A percentile compares a stretch with the other conserved stretches of the same genome.
Conservation (phyloP, 2,329 filamentous ascomycete genomes). For the Cytospora chrysosperma region DNA sequence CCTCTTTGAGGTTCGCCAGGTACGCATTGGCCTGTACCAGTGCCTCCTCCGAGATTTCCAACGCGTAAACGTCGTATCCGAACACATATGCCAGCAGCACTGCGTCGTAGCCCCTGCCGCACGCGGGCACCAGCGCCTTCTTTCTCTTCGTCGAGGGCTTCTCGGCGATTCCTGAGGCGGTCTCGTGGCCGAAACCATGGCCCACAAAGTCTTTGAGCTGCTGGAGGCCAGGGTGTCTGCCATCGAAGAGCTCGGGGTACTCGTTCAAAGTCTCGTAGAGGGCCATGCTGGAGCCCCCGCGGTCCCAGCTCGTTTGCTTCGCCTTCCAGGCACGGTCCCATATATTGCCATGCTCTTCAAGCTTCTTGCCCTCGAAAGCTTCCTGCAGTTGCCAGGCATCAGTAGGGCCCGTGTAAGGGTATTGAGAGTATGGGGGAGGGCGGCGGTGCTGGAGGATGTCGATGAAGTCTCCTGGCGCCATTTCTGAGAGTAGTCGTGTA, state of each 20-base stretch:
- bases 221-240: not conserved
- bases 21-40: constrained; percentile 39
- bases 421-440: too few relatives aligned
- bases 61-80: constrained; percentile 74
- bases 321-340: constrained; percentile 53
- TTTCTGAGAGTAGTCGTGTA: not conserved
- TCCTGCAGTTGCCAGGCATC: not conserved
- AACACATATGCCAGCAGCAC: constrained; percentile 65
- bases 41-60: constrained; percentile 64
- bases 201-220: not conserved
- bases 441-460: too few relatives aligned
- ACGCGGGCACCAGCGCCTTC: constrained; percentile 73
- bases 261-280: constrained; percentile 52
- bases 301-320: constrained; percentile 54
- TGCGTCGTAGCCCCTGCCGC: constrained; percentile 80
- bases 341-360: constrained; percentile 33
- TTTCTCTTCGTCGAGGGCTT: constrained; percentile 18
- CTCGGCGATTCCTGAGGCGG: not conserved
- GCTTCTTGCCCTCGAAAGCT: not conserved
- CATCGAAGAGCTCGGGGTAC: constrained; percentile 43
- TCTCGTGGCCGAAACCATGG: not conserved
- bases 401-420: not conserved
- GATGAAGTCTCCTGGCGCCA: not conserved
- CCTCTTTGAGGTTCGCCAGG: not conserved
- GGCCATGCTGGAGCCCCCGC: constrained; percentile 51